A percentile compares a stretch with the other conserved stretches of the same genome.
Evolutionary conservation across 2,329 filamentous ascomycete genomes (phyloP).

Genomic region (Endothia cerciana): DNA sequence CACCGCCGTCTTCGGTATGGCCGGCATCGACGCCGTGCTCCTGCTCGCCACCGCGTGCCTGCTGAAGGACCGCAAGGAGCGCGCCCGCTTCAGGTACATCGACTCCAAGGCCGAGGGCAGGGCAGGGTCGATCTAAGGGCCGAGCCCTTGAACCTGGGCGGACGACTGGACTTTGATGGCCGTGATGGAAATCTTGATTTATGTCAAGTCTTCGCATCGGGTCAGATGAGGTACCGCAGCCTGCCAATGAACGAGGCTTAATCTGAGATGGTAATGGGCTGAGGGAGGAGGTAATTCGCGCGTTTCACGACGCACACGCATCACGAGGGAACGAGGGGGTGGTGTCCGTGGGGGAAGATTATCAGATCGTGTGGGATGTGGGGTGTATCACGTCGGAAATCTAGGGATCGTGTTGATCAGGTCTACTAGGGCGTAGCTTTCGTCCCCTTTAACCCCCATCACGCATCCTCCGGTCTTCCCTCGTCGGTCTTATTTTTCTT

Average conservation of each 20-base stretch:
- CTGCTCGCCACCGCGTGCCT: constrained; percentile 75
- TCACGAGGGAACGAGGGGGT: background rate
- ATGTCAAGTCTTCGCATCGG: background rate
- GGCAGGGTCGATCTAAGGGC: constrained; percentile 34
- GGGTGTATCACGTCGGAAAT: background rate
- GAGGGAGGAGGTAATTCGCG: background rate
- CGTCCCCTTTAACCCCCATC: background rate
- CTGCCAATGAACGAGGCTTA: background rate
- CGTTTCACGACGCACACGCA: constrained; percentile 11
- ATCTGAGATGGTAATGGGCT: background rate
- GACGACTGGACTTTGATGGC: background rate
- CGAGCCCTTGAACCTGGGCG: background rate
- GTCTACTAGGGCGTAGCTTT: background rate
- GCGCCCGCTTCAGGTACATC: constrained; percentile 77
- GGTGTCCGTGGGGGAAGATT: background rate
- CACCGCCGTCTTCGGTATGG: constrained; percentile 78
- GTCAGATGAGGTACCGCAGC: background rate
- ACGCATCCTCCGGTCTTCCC: background rate
- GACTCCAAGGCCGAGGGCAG: constrained; percentile 71
- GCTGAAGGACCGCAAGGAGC: constrained; percentile 79
- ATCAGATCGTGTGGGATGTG: background rate
- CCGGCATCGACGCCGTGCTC: constrained; percentile 70
- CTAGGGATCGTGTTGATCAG: background rate
- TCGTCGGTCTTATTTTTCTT: background rate
- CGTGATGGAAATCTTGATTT: background rate